Conservation (phyloP, 2,329 filamentous ascomycete genomes). For the Aspergillus floridensis region DNA sequence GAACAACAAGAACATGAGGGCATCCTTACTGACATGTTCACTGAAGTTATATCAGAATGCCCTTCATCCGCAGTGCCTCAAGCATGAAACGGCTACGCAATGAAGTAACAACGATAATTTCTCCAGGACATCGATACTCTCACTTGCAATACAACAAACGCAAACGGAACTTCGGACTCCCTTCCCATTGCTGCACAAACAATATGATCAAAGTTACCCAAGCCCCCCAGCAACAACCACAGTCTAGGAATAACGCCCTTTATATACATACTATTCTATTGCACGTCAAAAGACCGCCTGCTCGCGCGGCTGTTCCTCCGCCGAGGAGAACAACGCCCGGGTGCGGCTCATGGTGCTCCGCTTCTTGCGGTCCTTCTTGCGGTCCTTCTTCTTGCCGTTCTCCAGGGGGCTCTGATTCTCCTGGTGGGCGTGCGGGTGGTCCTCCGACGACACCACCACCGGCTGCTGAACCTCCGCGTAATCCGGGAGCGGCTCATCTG, state of each 20-base stretch:
- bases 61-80: no score
- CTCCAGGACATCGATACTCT: no score
- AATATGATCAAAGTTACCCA: no score
- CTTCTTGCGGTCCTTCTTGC: constrained; percentile 6
- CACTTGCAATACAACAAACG: no score
- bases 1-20: no score
- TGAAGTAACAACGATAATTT: no score
- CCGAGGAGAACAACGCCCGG: constrained; percentile 3
- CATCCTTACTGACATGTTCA: no score
- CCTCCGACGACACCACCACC: background rate
- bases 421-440: background rate
- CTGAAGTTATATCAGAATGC: no score
- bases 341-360: background rate
- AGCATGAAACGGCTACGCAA: no score
- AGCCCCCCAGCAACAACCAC: no score
- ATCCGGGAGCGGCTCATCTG: background rate
- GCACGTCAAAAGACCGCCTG: background rate
- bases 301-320: constrained; percentile 1
- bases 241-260: background rate
- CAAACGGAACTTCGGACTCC: no score
- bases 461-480: constrained; percentile 3
- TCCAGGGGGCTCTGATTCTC: background rate
- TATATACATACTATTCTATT: background rate
- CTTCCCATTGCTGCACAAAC: no score
- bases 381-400: background rate